Evolutionary conservation across 768 basidiomycete species (phyloP).

Genomic region (Pisolithus marmoratus): DNA sequence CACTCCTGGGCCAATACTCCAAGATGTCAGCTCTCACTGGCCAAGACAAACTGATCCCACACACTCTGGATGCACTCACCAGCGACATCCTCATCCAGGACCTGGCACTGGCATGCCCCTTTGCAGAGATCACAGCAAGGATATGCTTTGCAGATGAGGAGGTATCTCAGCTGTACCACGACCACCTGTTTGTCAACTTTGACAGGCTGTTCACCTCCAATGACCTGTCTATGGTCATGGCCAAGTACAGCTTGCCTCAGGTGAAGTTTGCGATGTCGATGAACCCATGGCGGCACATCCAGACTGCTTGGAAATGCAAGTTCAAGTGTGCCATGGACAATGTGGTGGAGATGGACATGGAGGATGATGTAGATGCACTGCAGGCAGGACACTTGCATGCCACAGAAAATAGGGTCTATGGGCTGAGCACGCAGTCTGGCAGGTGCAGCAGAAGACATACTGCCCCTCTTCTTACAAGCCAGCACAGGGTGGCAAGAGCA

Average conservation of each 20-base stretch:
- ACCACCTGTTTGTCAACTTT: background rate
- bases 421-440: constrained; percentile 19
- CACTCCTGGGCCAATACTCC: background rate
- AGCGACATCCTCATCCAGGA: constrained; percentile 23
- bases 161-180: background rate
- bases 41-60: constrained; percentile 23
- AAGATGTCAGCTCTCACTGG: background rate
- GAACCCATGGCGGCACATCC: constrained; percentile 17
- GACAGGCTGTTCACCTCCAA: background rate
- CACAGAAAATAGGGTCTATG: constrained; percentile 26
- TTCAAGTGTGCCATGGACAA: constrained; percentile 3
- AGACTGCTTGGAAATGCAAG: constrained; percentile 13
- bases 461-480: constrained; percentile 19
- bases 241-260: background rate
- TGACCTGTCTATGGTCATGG: background rate
- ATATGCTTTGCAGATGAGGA: background rate
- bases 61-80: constrained; percentile 17
- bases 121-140: constrained; percentile 4
- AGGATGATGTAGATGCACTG: constrained; percentile 13
- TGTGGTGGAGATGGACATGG: constrained; percentile 1
- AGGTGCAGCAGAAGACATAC: constrained; percentile 16
- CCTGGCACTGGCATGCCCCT: constrained; percentile 16
- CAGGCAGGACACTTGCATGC: constrained; percentile 21
- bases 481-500: constrained; percentile 6
- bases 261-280: background rate